Evolutionary conservation across 768 basidiomycete species (phyloP), one percentile per base, ranked within the genome.

Genomic region (Russula lepida): DNA sequence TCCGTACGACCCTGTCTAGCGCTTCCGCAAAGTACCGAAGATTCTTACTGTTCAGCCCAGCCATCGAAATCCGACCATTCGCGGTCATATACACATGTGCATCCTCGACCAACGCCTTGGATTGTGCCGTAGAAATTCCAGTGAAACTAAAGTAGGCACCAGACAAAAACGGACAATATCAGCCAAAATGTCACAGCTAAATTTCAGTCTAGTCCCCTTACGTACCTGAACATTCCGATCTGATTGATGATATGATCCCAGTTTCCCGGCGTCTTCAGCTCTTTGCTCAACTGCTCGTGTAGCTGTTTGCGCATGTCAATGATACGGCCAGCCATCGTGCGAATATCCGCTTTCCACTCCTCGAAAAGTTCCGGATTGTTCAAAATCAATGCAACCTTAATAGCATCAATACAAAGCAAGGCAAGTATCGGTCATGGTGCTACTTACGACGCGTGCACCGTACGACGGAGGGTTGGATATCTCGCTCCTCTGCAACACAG

Each of bases 221-320:
- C 78, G 62, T 71, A 92, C 85, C 89, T 92, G 80, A 95, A 97
- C 95, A 95, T 97, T 59, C 95, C 95, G 74, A 98, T 98, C 79
- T 98, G 97, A 55, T 84, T 82, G 68, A 88, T 77, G 69, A 99
- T 95, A 74, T 98, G 95, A n/a, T 86, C 83, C 97, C 97, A 99
- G 69, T 84, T 84, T 6, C 94, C 92, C 4, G 94, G 94, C 54
- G 92, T 95, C 69, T 88, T 81, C 65, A 92, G 73, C 71, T 88
- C 85, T 64, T 90, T 79, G 21, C 82, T 88, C 70, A 97, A 73
- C 68, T 89, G 71, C 57, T 80, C 75, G 78, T 84, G 79, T 67
- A 99, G 78, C 75, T 89, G 81, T 64, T 83, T 76, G 44, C 97
- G 84, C 95, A 98, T 98, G 54, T 79, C 77, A 69, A 95, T 95